A percentile compares a stretch with the other conserved stretches of the same genome.
Conservation (phyloP, 441 rosid species). For the Macaranga tanarius region DNA sequence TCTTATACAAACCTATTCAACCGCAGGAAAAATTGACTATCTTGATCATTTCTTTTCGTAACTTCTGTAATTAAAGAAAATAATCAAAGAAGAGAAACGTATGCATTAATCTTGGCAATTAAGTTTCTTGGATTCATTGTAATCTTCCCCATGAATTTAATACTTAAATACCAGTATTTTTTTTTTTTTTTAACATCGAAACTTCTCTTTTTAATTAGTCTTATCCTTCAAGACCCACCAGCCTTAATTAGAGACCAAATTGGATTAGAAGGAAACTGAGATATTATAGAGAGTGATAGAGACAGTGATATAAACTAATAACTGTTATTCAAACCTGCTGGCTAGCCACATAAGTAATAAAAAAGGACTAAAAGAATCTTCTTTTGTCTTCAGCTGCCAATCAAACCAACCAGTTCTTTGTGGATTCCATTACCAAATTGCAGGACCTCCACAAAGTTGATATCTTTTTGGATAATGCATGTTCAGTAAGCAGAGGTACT, state of each 20-base stretch:
- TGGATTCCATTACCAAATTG: slow-evolving; percentile 17
- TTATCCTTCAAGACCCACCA: slow-evolving; percentile 2
- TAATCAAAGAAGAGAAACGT: neutral
- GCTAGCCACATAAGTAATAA: slow-evolving; percentile 20
- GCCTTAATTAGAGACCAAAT: slow-evolving; percentile 19
- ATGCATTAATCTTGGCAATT: neutral
- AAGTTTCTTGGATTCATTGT: neutral
- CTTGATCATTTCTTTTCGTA: neutral
- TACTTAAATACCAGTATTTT: no score
- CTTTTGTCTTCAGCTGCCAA: slow-evolving; percentile 25
- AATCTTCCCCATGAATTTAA: slow-evolving; percentile 2
- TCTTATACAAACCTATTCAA: slow-evolving; percentile 7
- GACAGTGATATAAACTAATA: slow-evolving; percentile 27
- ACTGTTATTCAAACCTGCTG: slow-evolving; percentile 40
- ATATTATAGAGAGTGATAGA: slow-evolving; percentile 14
- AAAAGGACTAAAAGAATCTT: slow-evolving; percentile 9
- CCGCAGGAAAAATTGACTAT: neutral
- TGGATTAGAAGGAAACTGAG: neutral
- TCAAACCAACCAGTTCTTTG: slow-evolving; percentile 46
- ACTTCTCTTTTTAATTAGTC: neutral
- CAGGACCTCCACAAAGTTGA: slow-evolving; percentile 14
- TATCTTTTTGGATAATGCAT: slow-evolving; percentile 19
- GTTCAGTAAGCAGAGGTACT: neutral
- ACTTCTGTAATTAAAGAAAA: neutral
- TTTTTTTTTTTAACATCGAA: no score